Evolutionary conservation across 2,329 filamentous ascomycete genomes (phyloP), one percentile per base, ranked within the genome.

Genomic region (Ophiocordyceps sinensis): DNA sequence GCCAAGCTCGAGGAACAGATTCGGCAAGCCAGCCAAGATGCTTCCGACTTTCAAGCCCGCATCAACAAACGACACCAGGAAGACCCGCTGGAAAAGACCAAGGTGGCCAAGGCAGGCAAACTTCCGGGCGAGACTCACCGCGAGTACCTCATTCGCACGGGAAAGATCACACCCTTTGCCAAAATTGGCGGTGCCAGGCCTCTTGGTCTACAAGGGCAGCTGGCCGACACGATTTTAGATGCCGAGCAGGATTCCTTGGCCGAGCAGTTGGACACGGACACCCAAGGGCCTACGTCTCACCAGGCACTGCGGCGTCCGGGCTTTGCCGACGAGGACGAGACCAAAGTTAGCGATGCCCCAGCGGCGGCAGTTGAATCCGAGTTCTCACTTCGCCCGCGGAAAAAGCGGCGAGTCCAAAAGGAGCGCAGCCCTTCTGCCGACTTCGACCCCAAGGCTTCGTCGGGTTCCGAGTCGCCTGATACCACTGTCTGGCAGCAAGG

Each of bases 101-200:
- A 61, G 17, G 60, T 65, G 28, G 53, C 56, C 13, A 72, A 71
- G 26, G 77, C 72, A 40, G 70, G 71, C 44, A 77, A 75, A 41
- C 62, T 89, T 43, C 78, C 84, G 1, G 84, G 84, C 45, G 91
- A 96, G 64, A 86, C 75, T 21, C 79, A 85, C 45, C 77, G 88
- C 39, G 88, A 94, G 37, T 98, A 84, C 56, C 73, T 98, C 37
- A 91, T 98, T 38, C 79, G 91, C 26, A 98, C 89, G 0, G 91
- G 91, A 45, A 96, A 96, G 63, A 96, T 98, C 50, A 98, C 91
- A 0, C 91, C 91, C 0, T 98, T 98, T 54, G 84, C 87, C 8
- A 84, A 81, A 47, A 74, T 94, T 51, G 77, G 77, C 23, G 71
- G 75, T 13, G 70, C 75, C n/a, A 65, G 78, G 2, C 69, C 69